Conservation (phyloP, 2,329 filamentous ascomycete species). For the Penicillium sp. region DNA sequence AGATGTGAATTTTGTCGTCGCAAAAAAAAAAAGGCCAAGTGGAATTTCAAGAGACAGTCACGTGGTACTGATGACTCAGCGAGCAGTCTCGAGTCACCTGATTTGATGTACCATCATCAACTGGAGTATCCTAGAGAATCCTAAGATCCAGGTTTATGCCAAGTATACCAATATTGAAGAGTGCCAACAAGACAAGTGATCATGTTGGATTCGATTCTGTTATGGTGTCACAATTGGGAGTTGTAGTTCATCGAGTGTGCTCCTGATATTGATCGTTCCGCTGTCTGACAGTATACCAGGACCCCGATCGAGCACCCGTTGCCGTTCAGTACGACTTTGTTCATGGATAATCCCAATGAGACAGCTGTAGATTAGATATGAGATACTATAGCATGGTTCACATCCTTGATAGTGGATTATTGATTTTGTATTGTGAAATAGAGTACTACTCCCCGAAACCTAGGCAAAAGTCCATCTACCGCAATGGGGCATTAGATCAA, state of each 20-base stretch:
- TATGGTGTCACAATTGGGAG: no score
- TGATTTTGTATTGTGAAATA: no score
- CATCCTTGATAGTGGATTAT: no score
- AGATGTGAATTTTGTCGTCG: not conserved
- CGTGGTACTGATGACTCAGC: not conserved
- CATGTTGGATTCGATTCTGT: no score
- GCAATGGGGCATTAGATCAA: not conserved
- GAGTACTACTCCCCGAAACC: not conserved
- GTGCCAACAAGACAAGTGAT: no score
- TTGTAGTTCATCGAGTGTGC: no score
- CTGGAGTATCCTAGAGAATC: not conserved
- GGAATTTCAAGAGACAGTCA: not conserved
- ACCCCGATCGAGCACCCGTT: not conserved
- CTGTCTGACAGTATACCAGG: not conserved
- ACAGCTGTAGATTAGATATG: no score
- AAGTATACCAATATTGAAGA: not conserved
- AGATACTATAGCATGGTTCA: no score
- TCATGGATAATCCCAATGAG: no score
- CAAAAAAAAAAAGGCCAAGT: constrained; percentile 1
- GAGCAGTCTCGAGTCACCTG: not conserved
- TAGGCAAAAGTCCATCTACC: not conserved
- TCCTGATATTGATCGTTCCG: not conserved
- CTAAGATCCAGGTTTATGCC: not conserved
- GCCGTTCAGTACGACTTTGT: not conserved
- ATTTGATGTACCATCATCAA: not conserved